These are phyloP conservation scores for Parasarocladium wereldwijsianum DNA, from an alignment of 2,329 filamentous ascomycete genomes.

Conservation along the genomic window DNA sequence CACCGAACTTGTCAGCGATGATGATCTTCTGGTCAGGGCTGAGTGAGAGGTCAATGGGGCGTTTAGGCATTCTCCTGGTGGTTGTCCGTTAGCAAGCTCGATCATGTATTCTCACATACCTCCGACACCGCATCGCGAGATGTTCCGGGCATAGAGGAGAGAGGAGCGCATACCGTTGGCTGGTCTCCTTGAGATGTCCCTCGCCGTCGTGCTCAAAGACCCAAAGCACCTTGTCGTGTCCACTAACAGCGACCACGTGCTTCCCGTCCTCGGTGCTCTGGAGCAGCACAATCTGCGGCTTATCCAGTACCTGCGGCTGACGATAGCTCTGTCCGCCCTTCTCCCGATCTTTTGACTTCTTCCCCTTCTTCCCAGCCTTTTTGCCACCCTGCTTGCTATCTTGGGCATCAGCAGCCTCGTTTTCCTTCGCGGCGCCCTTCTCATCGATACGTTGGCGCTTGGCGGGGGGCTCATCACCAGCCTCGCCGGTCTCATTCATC, in stretches of 20 bases:
- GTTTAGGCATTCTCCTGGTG: slow-evolving; percentile 76
- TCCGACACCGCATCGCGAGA: background rate
- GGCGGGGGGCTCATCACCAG: slow-evolving; percentile 16
- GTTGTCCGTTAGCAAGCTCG: too few relatives aligned
- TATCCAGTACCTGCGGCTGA: background rate
- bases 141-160: slow-evolving; percentile 4
- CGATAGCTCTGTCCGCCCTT: slow-evolving; percentile 12
- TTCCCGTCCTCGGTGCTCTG: slow-evolving; percentile 46
- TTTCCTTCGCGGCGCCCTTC: slow-evolving; percentile 7
- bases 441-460: slow-evolving; percentile 18
- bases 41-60: slow-evolving; percentile 62
- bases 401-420: slow-evolving; percentile 9
- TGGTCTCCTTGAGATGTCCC: slow-evolving; percentile 51
- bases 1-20: slow-evolving; percentile 90
- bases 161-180: slow-evolving; percentile 44
- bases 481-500: slow-evolving; percentile 8
- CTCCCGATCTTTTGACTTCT: slow-evolving; percentile 16
- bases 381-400: slow-evolving; percentile 5
- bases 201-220: slow-evolving; percentile 56
- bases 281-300: slow-evolving; percentile 34
- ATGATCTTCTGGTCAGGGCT: slow-evolving; percentile 61
- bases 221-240: slow-evolving; percentile 83
- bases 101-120: too few relatives aligned
- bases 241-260: slow-evolving; percentile 64
- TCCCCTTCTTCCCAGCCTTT: slow-evolving; percentile 9